Percentiles rank a stretch among this genome's conserved stretches.
Evolutionary conservation across 495 filamentous ascomycete species (phyloP).

Genomic region (Penicillium soppii): DNA sequence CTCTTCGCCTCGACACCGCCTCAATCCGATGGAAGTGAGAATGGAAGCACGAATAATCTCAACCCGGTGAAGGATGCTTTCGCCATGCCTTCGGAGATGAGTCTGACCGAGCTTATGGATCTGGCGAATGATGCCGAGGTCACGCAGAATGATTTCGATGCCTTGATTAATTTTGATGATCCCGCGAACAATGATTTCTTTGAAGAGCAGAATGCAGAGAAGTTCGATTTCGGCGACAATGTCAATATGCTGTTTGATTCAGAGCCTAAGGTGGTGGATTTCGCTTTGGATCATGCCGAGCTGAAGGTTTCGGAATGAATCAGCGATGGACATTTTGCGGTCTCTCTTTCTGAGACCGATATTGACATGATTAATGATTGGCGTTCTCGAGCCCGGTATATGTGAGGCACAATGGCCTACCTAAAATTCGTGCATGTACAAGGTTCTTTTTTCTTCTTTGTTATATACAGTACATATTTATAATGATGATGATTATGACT

Average conservation of each 20-base stretch:
- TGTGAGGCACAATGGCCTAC: neutral
- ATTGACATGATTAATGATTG: neutral
- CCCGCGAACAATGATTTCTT: constrained; percentile 38
- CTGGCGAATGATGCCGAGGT: constrained; percentile 49
- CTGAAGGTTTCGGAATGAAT: neutral
- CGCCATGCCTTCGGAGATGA: constrained; percentile 39
- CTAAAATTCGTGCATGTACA: constrained; percentile 6
- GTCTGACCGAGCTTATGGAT: constrained; percentile 46
- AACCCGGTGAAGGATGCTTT: constrained; percentile 37
- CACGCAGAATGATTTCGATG: constrained; percentile 51
- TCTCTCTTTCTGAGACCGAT: too few relatives aligned
- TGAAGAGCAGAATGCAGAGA: constrained; percentile 17
- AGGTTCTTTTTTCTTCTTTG: neutral
- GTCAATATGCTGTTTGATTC: constrained; percentile 31
- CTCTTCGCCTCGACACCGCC: constrained; percentile 44
- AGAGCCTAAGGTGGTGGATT: constrained; percentile 29
- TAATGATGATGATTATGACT: constrained; percentile 13
- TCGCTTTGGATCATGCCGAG: constrained; percentile 14
- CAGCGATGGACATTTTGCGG: too few relatives aligned
- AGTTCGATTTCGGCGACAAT: constrained; percentile 26
- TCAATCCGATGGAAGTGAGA: constrained; percentile 45
- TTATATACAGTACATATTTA: constrained; percentile 10
- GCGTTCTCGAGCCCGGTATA: too few relatives aligned
- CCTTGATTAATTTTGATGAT: constrained; percentile 49
- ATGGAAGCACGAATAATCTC: constrained; percentile 45